Percentiles rank a stretch among this genome's conserved stretches.
Conservation (phyloP, 2,329 filamentous ascomycete species). For the Cladosporium austrohemisphaericum region DNA sequence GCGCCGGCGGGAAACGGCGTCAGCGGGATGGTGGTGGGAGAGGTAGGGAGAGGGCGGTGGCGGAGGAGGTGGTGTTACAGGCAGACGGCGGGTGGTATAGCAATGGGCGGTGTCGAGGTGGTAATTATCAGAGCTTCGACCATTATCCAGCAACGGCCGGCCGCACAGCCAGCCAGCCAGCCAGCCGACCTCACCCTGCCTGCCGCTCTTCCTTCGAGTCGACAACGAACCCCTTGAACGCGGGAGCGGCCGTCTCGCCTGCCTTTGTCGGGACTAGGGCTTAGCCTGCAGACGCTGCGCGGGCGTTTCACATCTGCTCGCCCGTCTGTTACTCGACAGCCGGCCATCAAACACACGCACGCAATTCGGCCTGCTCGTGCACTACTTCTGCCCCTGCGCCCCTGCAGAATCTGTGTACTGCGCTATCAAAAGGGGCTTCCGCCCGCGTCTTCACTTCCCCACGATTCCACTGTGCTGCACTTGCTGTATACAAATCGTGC, state of each 20-base stretch:
- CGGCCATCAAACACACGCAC: neutral
- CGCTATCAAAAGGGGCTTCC: neutral
- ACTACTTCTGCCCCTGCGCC: neutral
- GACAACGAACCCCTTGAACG: too few species aligned
- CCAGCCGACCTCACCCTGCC: neutral
- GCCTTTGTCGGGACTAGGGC: neutral
- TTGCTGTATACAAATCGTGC: too few species aligned
- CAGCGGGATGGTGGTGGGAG: slow-evolving; percentile 5
- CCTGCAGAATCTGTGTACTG: neutral
- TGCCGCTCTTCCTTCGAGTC: neutral
- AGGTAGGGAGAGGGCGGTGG: neutral
- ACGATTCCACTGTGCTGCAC: too few species aligned
- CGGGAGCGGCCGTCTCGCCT: too few species aligned
- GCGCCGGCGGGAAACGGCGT: slow-evolving; percentile 2
- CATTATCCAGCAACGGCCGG: slow-evolving; percentile 7
- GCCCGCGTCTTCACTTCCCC: slow-evolving; percentile 5
- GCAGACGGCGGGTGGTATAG: slow-evolving; percentile 12
- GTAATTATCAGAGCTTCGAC: slow-evolving; percentile 12
- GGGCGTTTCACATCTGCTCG: neutral
- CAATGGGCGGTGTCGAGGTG: slow-evolving; percentile 14
- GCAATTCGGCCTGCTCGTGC: slow-evolving; percentile 4
- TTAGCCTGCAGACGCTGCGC: neutral
- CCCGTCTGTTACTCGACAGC: neutral
- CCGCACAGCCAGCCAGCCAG: neutral
- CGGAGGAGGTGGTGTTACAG: slow-evolving; percentile 8